These are phyloP conservation scores for Exophiala oligosperma DNA, from an alignment of 2,329 filamentous ascomycete species.

Conservation along the genomic window DNA sequence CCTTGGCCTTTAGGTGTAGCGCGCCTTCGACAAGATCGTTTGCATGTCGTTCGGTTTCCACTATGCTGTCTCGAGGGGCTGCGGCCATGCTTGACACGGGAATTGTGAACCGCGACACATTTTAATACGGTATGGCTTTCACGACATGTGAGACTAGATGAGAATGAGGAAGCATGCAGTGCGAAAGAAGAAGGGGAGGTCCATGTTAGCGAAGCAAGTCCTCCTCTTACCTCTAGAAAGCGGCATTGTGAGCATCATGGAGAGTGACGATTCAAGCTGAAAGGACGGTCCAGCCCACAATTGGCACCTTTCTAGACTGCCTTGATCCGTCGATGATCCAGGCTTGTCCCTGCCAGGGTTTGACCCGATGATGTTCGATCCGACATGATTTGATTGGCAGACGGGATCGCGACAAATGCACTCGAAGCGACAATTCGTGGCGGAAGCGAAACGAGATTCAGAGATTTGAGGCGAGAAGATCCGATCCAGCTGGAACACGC, in stretches of 20 bases:
- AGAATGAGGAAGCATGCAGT: background rate
- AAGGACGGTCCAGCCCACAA: background rate
- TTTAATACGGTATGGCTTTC: too few species aligned
- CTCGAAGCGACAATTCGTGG: background rate
- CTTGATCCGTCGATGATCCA: background rate
- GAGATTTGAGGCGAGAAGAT: background rate
- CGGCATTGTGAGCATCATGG: background rate
- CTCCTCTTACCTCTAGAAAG: background rate
- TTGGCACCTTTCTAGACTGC: background rate
- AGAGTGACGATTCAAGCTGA: background rate
- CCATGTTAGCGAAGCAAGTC: too few species aligned
- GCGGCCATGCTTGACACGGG: slow-evolving; percentile 1
- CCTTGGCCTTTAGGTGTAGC: slow-evolving; percentile 14
- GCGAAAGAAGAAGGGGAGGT: background rate
- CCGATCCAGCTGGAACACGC: too few species aligned
- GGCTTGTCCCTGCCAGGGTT: slow-evolving; percentile 6
- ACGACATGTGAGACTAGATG: background rate
- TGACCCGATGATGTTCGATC: background rate
- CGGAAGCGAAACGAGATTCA: background rate
- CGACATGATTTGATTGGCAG: slow-evolving; percentile 1
- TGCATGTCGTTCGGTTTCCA: slow-evolving; percentile 14
- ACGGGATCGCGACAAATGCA: background rate
- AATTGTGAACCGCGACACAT: too few species aligned
- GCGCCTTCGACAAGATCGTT: slow-evolving; percentile 10
- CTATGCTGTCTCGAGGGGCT: background rate